Evolutionary conservation across 2,329 filamentous ascomycete species (phyloP).

Genomic region (Elsinoe necatrix): DNA sequence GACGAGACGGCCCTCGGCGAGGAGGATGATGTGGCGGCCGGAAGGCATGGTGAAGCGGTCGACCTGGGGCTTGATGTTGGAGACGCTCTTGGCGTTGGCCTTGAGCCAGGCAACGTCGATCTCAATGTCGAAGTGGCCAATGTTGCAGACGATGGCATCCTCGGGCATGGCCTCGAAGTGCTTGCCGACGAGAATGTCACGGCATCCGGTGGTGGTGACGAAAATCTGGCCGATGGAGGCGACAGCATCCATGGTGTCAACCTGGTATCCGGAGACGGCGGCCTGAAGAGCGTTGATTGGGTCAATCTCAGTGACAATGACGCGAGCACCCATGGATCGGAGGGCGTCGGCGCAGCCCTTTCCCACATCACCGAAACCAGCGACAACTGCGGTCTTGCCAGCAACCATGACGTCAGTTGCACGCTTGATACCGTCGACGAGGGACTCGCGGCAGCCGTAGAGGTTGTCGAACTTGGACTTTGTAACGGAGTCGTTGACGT

Average conservation of each 20-base stretch:
- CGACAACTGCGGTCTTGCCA: constrained; percentile 95
- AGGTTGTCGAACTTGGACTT: constrained; percentile 99
- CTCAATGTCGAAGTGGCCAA: constrained; percentile 99
- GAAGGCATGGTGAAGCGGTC: constrained; percentile 93
- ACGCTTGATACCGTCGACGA: constrained; percentile 99
- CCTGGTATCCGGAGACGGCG: constrained; percentile 93
- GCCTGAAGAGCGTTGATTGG: constrained; percentile 99
- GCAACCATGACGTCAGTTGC: constrained; percentile 99
- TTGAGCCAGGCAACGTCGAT: constrained; percentile 99
- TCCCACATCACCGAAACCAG: constrained; percentile 97
- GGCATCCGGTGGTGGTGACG: constrained; percentile 97
- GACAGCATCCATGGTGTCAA: constrained; percentile 97
- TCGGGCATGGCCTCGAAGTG: constrained; percentile 96
- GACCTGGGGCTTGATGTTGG: constrained; percentile 99
- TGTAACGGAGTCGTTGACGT: constrained; percentile 99
- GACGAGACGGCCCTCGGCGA: constrained; percentile 96
- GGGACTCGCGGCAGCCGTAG: constrained; percentile 97
- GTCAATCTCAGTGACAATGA: constrained; percentile 93
- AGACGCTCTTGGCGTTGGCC: constrained; percentile 83
- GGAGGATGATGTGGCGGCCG: constrained; percentile 95
- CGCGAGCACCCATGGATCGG: constrained; percentile 92
- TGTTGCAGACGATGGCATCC: constrained; percentile 99
- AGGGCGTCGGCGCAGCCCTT: constrained; percentile 97
- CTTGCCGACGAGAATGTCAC: constrained; percentile 84
- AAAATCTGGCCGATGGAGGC: constrained; percentile 88